Conservation (phyloP, 495 filamentous ascomycete genomes). For the Aeminium ludgeri region DNA sequence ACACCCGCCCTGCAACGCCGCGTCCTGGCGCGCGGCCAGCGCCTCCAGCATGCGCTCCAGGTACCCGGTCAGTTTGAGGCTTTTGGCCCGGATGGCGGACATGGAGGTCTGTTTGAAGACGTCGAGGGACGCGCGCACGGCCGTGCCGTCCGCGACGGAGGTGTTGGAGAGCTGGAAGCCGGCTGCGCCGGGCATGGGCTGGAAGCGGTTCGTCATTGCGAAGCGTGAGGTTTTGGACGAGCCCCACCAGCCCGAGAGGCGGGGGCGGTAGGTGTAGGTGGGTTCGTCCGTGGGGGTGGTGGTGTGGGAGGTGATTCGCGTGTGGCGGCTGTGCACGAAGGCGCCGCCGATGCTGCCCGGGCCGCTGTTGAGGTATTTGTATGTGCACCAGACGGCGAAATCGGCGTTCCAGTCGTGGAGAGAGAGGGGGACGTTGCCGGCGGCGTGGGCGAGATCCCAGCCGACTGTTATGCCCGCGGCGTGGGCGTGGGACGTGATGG, state of each 20-base stretch:
- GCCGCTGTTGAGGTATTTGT: conserved; percentile 91
- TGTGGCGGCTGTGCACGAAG: conserved; percentile 69
- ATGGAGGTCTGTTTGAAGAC: conserved; percentile 64
- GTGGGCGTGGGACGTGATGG: conserved; percentile 70
- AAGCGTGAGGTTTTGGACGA: conserved; percentile 61
- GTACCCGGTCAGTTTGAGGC: conserved; percentile 58
- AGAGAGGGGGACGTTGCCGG: conserved; percentile 68
- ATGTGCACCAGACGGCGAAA: conserved; percentile 91
- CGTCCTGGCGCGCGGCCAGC: conserved; percentile 15
- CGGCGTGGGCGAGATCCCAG: conserved; percentile 93
- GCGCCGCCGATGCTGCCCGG: conserved; percentile 74
- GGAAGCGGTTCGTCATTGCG: conserved; percentile 60
- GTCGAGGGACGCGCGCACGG: conserved; percentile 58
- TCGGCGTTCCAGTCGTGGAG: conserved; percentile 93
- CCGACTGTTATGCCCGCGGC: conserved; percentile 60
- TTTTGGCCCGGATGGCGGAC: conserved; percentile 52
- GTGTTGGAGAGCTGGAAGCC: conserved; percentile 59
- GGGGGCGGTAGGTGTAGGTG: conserved; percentile 30
- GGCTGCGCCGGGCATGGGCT: conserved; percentile 50
- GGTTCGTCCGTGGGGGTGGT: conserved; percentile 19
- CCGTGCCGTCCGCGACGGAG: conserved; percentile 46
- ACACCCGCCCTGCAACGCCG: conserved; percentile 25
- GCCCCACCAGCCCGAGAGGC: conserved; percentile 85
- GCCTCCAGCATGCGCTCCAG: conserved; percentile 50
- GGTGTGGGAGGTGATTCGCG: neutral